Base-by-base conservation (phyloP, 129 eudicot genomes). In the Tagetes erecta region DNA sequence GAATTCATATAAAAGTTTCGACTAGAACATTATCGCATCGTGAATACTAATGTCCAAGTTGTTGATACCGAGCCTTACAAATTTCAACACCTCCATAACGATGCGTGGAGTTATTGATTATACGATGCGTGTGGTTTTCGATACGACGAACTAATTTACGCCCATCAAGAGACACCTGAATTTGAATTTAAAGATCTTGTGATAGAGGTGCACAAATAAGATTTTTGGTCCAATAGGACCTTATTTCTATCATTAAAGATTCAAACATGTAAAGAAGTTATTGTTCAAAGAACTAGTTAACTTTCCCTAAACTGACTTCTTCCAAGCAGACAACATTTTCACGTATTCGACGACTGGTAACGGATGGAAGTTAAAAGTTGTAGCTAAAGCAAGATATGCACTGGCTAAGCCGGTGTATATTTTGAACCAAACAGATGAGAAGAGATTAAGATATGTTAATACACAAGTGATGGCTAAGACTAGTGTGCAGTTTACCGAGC, bases 361-460 rank as follows among this genome's bases (percentile, higher is more conserved):
- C 34, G 92, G 89, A 53, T 78, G 86, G 47, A 84, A 70, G 71
- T 77, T 68, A 50, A 75, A 81, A 53, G 40, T 64, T 58, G 92
- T 83, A 41, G 92, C 87, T 67, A 72, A 88, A 74, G 87, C 79
- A 37, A 88, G 84, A 74, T 86, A 86, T 59, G 78, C 78, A 64
- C 92, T 85, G 44, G 86, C 71, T 59, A 86, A 58, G 37, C 69
- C 91, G 9, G 78, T 60, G 67, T 91, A 91, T 5, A 86, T 45
- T 80, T 74, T 91, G 76, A 86, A 85, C 97, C 96, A 88, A 62
- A 87, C 31, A 78, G 84, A 87, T 3, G 91, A 88, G 44, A 52
- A 84, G 9, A 91, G 51, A 34, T 90, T 85, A 37, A 86, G 85
- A 74, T 65, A 85, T 30, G 78, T 78, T 64, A 89, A 80, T 9